Conservation (phyloP, 306 rosid species). For the Prinsepia uniflora region DNA sequence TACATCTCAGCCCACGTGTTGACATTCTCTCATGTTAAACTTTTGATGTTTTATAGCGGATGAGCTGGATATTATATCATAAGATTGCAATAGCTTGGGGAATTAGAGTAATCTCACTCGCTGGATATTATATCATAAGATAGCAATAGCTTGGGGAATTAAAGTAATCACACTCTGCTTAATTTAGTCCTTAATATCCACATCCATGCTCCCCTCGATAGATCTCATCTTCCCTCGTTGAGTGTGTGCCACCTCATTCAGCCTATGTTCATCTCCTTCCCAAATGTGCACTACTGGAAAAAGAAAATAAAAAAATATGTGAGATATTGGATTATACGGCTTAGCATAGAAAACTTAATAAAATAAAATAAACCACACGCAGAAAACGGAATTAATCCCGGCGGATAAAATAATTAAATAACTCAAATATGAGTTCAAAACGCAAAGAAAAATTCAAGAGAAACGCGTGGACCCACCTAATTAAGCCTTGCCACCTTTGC, state of each 20-base stretch:
- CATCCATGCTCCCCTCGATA: too few species aligned
- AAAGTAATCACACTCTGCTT: neutral
- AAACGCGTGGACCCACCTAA: constrained; percentile 7
- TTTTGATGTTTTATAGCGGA: neutral
- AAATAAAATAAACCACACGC: neutral
- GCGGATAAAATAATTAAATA: neutral
- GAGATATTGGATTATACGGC: neutral
- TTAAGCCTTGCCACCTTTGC: neutral
- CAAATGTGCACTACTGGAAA: neutral
- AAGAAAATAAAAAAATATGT: too few species aligned
- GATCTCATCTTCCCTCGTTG: too few species aligned
- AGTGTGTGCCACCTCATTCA: too few species aligned
- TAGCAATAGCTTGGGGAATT: too few species aligned
- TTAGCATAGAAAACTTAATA: neutral
- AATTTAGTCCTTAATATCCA: too few species aligned
- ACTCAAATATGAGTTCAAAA: neutral
- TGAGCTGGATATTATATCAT: neutral
- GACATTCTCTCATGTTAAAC: neutral
- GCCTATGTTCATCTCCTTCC: neutral
- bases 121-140: too few species aligned
- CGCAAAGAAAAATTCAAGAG: neutral
- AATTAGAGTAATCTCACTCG: neutral
- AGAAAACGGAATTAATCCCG: constrained; percentile 1
- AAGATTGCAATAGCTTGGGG: too few species aligned
- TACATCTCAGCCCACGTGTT: neutral